phyloP scores from a whole-genome alignment of 208 protist genomes.

The Strigomonas culicis region DNA sequence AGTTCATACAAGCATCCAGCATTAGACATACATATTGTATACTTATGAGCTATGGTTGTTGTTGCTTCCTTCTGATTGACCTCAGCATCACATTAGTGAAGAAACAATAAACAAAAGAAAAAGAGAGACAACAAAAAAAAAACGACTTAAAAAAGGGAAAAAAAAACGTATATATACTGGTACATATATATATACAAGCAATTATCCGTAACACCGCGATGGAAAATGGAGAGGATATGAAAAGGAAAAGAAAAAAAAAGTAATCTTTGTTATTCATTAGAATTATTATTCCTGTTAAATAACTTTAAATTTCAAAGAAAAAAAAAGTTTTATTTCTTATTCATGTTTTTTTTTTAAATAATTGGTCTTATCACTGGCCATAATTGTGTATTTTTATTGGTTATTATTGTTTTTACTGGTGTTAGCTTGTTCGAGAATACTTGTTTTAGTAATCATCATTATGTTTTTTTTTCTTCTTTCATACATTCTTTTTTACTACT shows the following conservation, averaged over 20 bases:
- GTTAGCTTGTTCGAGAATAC: too few relatives aligned
- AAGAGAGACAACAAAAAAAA: slow-evolving; percentile 6
- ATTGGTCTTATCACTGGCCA: too few relatives aligned
- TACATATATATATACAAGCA: background rate
- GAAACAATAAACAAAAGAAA: slow-evolving; percentile 16
- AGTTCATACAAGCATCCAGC: background rate
- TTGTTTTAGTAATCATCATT: too few relatives aligned
- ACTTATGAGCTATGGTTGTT: background rate
- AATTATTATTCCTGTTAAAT: too few relatives aligned
- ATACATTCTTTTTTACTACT: too few relatives aligned
- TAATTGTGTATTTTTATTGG: too few relatives aligned
- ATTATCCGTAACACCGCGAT: background rate
- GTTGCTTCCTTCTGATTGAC: background rate
- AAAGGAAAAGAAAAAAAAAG: too few relatives aligned
- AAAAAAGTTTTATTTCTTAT: background rate
- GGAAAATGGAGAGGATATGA: slow-evolving; percentile 10
- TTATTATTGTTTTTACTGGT: too few relatives aligned
- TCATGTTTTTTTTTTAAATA: too few relatives aligned
- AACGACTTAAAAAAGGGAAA: slow-evolving; percentile 11
- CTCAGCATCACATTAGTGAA: slow-evolving; percentile 1
- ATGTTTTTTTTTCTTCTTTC: too few relatives aligned
- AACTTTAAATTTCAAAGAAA: background rate
- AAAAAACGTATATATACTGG: too few relatives aligned
- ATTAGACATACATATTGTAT: background rate
- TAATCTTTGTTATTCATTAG: too few relatives aligned